A percentile compares a stretch with the other conserved stretches of the same genome.
Conservation (phyloP, 176 grass and related monocot genomes). For the Guadua angustifolia region DNA sequence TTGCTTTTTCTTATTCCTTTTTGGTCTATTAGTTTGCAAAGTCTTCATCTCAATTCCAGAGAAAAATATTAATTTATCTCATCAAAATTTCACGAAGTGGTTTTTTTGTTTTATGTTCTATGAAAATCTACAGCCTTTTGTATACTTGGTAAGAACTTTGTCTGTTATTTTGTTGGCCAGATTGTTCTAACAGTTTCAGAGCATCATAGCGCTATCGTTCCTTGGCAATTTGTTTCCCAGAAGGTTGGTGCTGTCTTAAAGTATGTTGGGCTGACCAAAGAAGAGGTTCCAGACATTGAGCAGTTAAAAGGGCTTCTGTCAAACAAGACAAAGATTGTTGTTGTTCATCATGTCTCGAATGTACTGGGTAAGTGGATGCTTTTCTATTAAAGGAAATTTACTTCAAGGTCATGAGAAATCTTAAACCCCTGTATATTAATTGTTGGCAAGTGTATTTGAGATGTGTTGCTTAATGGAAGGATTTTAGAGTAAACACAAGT, state of each 20-base stretch:
- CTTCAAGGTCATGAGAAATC: conserved; percentile 26
- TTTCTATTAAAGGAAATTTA: background rate
- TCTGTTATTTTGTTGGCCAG: conserved; percentile 43
- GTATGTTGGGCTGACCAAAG: conserved; percentile 89
- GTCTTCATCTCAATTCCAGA: conserved; percentile 7
- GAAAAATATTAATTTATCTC: conserved; percentile 15
- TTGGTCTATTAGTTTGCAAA: conserved; percentile 17
- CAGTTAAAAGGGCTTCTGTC: conserved; percentile 83
- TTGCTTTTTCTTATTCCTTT: background rate
- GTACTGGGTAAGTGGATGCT: conserved; percentile 64
- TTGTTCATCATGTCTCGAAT: conserved; percentile 87
- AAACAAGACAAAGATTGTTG: conserved; percentile 86
- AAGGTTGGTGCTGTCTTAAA: conserved; percentile 81
- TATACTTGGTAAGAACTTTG: conserved; percentile 21
- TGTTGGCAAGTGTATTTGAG: background rate
- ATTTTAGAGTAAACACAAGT: background rate
- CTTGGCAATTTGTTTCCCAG: conserved; percentile 86
- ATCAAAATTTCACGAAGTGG: background rate
- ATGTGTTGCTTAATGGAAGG: background rate
- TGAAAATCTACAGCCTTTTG: background rate
- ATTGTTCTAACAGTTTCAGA: conserved; percentile 85
- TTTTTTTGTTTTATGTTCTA: conserved; percentile 7
- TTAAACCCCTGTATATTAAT: background rate
- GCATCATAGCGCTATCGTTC: conserved; percentile 91
- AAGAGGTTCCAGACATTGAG: conserved; percentile 82